Conservation (phyloP, 1,284 basidiomycete genomes). For the Tilletiopsis washingtonensis region DNA sequence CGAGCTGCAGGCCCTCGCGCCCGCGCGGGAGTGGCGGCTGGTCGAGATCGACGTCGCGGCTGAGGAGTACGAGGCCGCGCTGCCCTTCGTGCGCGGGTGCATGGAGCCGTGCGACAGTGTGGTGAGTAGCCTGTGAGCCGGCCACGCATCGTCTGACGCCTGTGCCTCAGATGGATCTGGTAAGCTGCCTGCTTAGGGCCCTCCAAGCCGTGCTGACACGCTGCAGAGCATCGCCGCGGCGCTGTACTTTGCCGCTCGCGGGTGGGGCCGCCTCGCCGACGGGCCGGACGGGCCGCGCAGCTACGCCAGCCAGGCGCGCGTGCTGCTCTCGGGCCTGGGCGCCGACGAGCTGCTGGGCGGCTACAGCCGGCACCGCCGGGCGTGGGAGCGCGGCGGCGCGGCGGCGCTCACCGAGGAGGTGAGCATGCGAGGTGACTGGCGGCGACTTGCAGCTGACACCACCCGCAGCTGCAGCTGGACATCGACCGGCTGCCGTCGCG, state of each 20-base stretch:
- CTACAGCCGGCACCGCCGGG: conserved; percentile 79
- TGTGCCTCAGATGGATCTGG: not conserved
- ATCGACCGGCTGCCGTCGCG: conserved; percentile 79
- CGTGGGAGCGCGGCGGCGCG: conserved; percentile 51
- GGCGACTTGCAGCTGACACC: not conserved
- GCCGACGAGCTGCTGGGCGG: conserved; percentile 93
- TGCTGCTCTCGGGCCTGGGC: conserved; percentile 83
- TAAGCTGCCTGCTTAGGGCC: too few species aligned
- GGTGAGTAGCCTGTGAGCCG: conserved; percentile 12
- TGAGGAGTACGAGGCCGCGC: conserved; percentile 53
- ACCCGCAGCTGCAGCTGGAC: conserved; percentile 71
- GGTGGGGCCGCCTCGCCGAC: conserved; percentile 52
- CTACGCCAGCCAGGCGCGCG: conserved; percentile 56
- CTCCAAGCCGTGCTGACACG: too few species aligned
- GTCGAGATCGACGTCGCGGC: conserved; percentile 79
- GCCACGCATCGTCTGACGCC: not conserved
- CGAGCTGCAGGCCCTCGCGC: conserved; percentile 66
- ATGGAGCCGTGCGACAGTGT: conserved; percentile 31
- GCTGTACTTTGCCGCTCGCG: conserved; percentile 83
- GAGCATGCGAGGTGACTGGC: conserved; percentile 10
- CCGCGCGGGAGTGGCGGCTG: conserved; percentile 79
- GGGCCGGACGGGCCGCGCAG: not conserved
- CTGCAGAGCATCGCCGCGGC: conserved; percentile 80
- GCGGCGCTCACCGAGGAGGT: conserved; percentile 70
- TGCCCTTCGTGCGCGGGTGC: conserved; percentile 8